phyloP scores from a whole-genome alignment of 2,329 filamentous ascomycete species.

The Calcarisporium arbuscula region DNA sequence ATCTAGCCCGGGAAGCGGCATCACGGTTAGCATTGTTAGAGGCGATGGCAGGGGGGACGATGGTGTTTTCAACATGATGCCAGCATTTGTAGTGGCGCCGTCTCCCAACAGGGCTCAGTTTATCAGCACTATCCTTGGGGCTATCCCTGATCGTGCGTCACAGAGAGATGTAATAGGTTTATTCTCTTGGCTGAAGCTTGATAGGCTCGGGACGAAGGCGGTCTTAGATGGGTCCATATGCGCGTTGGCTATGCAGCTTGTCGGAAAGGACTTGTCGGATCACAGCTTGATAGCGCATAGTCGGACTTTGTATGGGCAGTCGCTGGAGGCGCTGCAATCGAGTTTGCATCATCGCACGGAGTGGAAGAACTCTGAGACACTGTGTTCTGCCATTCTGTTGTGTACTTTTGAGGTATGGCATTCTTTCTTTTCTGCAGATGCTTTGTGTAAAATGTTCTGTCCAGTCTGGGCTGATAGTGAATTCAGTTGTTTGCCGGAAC shows the following conservation, averaged over 20 bases:
- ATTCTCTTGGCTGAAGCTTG: slow-evolving; percentile 19
- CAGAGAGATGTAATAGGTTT: slow-evolving; percentile 15
- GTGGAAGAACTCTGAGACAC: slow-evolving; percentile 34
- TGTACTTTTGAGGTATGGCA: slow-evolving; percentile 31
- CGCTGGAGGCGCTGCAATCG: slow-evolving; percentile 27
- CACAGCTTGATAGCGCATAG: slow-evolving; percentile 24
- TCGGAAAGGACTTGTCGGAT: slow-evolving; percentile 27
- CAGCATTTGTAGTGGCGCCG: slow-evolving; percentile 9
- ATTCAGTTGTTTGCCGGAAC: slow-evolving; percentile 36
- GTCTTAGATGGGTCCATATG: slow-evolving; percentile 32
- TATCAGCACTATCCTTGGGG: slow-evolving; percentile 24
- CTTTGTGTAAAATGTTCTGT: neutral
- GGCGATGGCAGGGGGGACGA: no score
- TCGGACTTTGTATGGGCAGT: slow-evolving; percentile 30
- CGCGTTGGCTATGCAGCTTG: slow-evolving; percentile 29
- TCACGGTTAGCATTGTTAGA: slow-evolving; percentile 1
- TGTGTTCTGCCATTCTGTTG: slow-evolving; percentile 33
- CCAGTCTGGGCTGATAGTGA: slow-evolving; percentile 9
- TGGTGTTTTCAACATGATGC: no score
- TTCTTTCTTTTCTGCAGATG: no score
- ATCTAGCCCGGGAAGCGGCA: neutral
- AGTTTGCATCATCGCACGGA: slow-evolving; percentile 28
- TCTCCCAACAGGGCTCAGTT: slow-evolving; percentile 21
- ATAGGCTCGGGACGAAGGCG: slow-evolving; percentile 26
- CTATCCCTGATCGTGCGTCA: no score